These are phyloP conservation scores for Pichia membranifaciens DNA, from an alignment of 805 yeast species.

Conservation along the genomic window DNA sequence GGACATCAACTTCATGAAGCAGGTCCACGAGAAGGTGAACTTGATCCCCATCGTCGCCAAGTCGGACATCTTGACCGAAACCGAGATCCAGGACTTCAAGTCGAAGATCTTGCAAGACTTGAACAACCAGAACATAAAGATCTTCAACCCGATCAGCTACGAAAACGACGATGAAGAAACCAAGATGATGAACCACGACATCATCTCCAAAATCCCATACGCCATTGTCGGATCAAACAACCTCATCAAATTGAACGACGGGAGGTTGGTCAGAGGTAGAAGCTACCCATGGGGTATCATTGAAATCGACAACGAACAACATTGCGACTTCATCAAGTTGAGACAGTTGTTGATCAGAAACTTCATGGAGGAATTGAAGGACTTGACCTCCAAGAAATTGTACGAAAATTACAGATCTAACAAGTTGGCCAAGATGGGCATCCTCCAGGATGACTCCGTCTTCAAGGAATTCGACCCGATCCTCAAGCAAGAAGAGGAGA, in stretches of 20 bases:
- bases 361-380: constrained; percentile 90
- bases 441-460: constrained; percentile 87
- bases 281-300: constrained; percentile 95
- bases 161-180: constrained; percentile 81
- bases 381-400: constrained; percentile 64
- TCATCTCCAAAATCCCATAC: constrained; percentile 74
- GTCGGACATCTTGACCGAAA: constrained; percentile 87
- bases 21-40: constrained; percentile 85
- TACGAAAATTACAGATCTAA: constrained; percentile 88
- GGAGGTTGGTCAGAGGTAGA: constrained; percentile 83
- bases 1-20: constrained; percentile 83
- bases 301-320: constrained; percentile 91
- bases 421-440: constrained; percentile 75
- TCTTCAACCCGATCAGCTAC: constrained; percentile 72
- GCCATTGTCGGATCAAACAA: constrained; percentile 90
- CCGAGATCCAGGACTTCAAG: constrained; percentile 75
- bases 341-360: constrained; percentile 85
- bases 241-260: constrained; percentile 64
- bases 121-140: constrained; percentile 61
- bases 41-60: constrained; percentile 93
- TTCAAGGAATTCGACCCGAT: constrained; percentile 93
- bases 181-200: constrained; percentile 53
- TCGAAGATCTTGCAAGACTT: constrained; percentile 73
- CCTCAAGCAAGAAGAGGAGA: constrained; percentile 88
- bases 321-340: constrained; percentile 84